Percentiles rank a stretch among this genome's conserved stretches.
These are phyloP conservation scores for Podospora fimiseda DNA, from an alignment of 495 filamentous ascomycete genomes.

Conservation along the genomic window DNA sequence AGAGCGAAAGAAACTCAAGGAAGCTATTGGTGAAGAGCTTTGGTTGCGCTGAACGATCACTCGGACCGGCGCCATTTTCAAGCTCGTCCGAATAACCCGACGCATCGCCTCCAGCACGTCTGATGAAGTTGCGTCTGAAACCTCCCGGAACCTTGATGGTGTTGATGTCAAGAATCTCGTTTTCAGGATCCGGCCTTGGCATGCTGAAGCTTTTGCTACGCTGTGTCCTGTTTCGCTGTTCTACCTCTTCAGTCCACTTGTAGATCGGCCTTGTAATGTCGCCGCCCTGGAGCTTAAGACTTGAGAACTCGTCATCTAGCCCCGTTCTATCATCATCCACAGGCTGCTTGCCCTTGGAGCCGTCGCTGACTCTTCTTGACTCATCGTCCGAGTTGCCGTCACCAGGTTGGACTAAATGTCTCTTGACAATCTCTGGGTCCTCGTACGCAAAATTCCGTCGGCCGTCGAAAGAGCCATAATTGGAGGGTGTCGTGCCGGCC, in stretches of 20 bases:
- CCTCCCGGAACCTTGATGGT: constrained; percentile 88
- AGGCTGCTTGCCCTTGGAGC: constrained; percentile 44
- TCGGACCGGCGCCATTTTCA: constrained; percentile 34
- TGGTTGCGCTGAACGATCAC: constrained; percentile 36
- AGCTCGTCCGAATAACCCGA: constrained; percentile 38
- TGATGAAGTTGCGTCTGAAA: constrained; percentile 81
- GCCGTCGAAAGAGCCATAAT: constrained; percentile 74
- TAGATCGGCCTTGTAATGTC: constrained; percentile 94
- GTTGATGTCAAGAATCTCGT: constrained; percentile 72
- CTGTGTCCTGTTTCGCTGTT: constrained; percentile 50
- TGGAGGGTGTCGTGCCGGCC: constrained; percentile 49
- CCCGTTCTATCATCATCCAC: constrained; percentile 32
- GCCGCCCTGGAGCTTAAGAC: constrained; percentile 82
- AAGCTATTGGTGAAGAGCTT: constrained; percentile 83
- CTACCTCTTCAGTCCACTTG: constrained; percentile 81
- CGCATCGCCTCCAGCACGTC: constrained; percentile 59
- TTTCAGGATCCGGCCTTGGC: constrained; percentile 66
- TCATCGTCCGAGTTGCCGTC: constrained; percentile 39
- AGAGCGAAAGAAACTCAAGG: constrained; percentile 87
- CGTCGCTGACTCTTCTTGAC: constrained; percentile 30
- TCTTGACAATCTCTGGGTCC: constrained; percentile 71
- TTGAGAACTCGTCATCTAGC: constrained; percentile 73
- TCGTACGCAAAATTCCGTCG: constrained; percentile 56
- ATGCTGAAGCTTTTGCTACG: constrained; percentile 83
- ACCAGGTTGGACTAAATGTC: constrained; percentile 70